These are phyloP conservation scores for Brettanomyces naardenensis DNA, from an alignment of 805 yeast genomes.

Conservation along the genomic window DNA sequence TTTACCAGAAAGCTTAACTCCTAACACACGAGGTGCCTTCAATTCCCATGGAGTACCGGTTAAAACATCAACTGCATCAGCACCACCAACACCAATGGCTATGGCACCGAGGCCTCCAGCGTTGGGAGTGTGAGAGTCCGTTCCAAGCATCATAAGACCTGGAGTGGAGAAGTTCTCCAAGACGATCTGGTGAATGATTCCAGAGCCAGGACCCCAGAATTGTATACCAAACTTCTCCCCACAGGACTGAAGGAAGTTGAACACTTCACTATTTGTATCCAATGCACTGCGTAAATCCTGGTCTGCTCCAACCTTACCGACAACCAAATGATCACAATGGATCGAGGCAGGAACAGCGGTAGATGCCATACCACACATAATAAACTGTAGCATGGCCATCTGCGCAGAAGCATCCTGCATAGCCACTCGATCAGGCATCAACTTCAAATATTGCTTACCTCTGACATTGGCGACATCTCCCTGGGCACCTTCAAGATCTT, in stretches of 20 bases:
- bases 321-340: constrained; percentile 96
- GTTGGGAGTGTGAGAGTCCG: constrained; percentile 96
- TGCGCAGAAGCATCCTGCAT: constrained; percentile 99
- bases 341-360: constrained; percentile 95
- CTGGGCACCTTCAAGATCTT: constrained; percentile 62
- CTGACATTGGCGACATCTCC: constrained; percentile 39
- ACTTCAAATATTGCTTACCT: constrained; percentile 85
- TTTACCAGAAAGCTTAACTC: constrained; percentile 89
- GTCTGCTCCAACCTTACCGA: constrained; percentile 88
- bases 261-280: constrained; percentile 87
- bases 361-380: constrained; percentile 88
- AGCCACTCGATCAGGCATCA: constrained; percentile 96
- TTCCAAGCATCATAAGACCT: constrained; percentile 93
- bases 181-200: constrained; percentile 95
- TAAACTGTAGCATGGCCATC: constrained; percentile 94
- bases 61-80: constrained; percentile 97
- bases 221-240: constrained; percentile 95
- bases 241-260: constrained; percentile 81
- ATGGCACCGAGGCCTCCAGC: constrained; percentile 98
- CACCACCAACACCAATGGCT: constrained; percentile 99
- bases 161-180: constrained; percentile 96
- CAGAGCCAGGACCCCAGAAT: constrained; percentile 99
- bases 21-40: constrained; percentile 92
- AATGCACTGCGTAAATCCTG: constrained; percentile 81
- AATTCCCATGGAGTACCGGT: constrained; percentile 95